Base-by-base conservation (phyloP, 1,284 basidiomycete genomes). In the Tilletia indica region DNA sequence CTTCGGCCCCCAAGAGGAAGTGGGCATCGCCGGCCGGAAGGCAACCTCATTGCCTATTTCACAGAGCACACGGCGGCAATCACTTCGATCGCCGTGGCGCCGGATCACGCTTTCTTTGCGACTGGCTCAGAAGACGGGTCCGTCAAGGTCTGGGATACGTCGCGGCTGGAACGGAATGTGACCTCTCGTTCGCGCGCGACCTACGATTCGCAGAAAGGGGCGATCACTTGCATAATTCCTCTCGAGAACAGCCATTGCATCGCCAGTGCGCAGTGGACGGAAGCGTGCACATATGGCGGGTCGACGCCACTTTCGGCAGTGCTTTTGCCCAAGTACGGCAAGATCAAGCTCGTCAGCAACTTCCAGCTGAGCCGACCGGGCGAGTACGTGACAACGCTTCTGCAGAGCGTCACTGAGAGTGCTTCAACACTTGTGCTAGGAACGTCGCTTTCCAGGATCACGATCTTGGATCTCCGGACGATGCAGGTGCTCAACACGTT, bases 81-180 rank as follows among this genome's bases (percentile, higher is more conserved):
- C 73, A 93, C 91, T 0, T 89, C 90, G 1, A 87, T 99, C 19
- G 91, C 91, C 0, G 92, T 96, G 11, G 91, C 96, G 0, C 93
- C 94, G 0, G 97, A 99, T 82, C 93, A 97, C 76, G 86, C 91
- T 76, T 99, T 97, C 87, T 98, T 99, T 79, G 91, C 93, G 0
- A 92, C 94, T 0, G 89, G 90, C 0, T 95, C 93, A 0, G 90
- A 92, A 75, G 94, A 97, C 81, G 90, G 90, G 76, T 91, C 90
- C 0, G 88, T 95, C 74, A 91, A 92, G 81, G 87, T 93, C 5
- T 93, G 92, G 92, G 92, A 93, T 80, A 89, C 91, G 0, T 89
- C 90, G 5, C 87, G 91, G 9, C 85, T 93, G 48, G 92, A 93
- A 79, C 88, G 92, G 74, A 93, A 91, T 78, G 91, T 88, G 1